Base-by-base conservation (phyloP, 305 asterid genomes). In the Lippia alba region DNA sequence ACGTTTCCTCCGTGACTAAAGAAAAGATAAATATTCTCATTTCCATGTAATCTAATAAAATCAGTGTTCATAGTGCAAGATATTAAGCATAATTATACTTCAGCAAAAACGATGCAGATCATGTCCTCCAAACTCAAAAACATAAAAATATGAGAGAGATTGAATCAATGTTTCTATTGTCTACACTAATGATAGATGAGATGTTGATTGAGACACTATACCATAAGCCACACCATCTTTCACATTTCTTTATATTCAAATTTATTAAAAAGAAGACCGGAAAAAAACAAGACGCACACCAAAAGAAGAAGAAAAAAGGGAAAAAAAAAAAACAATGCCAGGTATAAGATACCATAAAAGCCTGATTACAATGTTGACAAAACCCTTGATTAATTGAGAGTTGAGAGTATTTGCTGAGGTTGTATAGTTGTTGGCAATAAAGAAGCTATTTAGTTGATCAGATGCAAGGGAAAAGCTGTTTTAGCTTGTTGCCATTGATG, bases 361-460 rank as follows among this genome's bases (percentile, higher is more conserved):
- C 88, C 84, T 82, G 92, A 86, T 87, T 90, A 87, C 84, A 85
- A 80, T 87, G 97, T 87, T 88, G 97, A 78, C 82, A 88, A 85
- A 88, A 85, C 89, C 86, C 81, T 85, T 85, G 96, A 84, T 84
- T 90, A 92, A 91, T 88, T 87, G 92, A 81, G 83, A 81, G 96
- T 87, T 85, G 90, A 87, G 81, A 78, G 89, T 78, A 84, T 74
- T 88, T 87, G 96, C 91, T 86, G 97, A 81, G 77, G 95, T 86
- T 85, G 98, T 89, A 89, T 84, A 82, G 92, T 87, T 88, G 96
- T 80, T 86, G 95, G 87, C 87, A 87, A 87, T 83, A 86, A 80
- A 88, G 91, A 83, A 82, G 96, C 89, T 81, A 86, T 88, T 90
- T 82, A 91, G 96, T 86, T 90, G 94, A 91, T 86, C 96, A 89